Conservation (phyloP, 306 rosid species). For the Vigna nakashimae region DNA sequence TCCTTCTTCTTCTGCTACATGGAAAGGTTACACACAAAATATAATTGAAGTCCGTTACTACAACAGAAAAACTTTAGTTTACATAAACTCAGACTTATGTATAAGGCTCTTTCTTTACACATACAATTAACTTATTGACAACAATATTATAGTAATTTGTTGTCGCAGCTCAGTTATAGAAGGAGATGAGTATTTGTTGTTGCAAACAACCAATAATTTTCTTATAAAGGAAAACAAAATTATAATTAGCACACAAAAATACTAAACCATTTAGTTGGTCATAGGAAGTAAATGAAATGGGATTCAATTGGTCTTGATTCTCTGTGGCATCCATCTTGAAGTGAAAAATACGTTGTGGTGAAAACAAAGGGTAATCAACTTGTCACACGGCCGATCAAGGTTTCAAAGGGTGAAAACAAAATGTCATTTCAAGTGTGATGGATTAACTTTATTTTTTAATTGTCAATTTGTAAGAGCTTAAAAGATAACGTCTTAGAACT, state of each 20-base stretch:
- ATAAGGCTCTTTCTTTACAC: too few species aligned
- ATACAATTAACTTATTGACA: too few species aligned
- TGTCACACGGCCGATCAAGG: background rate
- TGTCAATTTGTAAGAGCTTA: too few species aligned
- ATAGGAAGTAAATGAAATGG: background rate
- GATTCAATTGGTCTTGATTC: background rate
- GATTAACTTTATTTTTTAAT: too few species aligned
- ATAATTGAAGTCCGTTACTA: constrained; percentile 14
- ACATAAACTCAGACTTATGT: constrained; percentile 1
- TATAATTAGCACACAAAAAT: background rate
- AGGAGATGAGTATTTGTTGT: constrained; percentile 2
- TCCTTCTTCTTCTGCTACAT: constrained; percentile 43
- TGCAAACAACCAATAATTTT: background rate
- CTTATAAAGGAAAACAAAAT: background rate
- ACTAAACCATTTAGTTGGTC: background rate
- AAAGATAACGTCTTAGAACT: too few species aligned
- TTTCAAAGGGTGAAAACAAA: background rate
- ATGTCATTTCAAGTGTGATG: too few species aligned
- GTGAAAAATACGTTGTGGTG: background rate
- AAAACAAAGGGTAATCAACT: constrained; percentile 18
- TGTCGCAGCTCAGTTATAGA: background rate
- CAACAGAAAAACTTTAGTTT: constrained; percentile 15
- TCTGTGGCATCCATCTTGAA: background rate
- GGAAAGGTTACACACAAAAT: constrained; percentile 23
- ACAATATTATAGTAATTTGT: constrained; percentile 18